These are phyloP conservation scores for Peronospora tabacina DNA, from an alignment of 352 stramenopile species.

Conservation along the genomic window DNA sequence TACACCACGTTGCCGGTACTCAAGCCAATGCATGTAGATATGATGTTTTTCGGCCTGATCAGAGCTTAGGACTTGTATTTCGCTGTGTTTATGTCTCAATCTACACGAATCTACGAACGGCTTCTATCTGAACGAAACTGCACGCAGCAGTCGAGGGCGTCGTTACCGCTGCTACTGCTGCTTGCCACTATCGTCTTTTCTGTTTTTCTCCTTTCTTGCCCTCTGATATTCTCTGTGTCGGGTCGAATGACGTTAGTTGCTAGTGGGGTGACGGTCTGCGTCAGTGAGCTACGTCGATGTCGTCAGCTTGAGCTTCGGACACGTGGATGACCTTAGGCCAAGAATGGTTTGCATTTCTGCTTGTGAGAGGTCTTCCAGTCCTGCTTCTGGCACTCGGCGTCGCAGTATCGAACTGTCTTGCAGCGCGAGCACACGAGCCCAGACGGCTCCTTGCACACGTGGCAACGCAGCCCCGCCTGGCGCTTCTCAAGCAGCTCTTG, in stretches of 20 bases:
- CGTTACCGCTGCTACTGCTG: slow-evolving; percentile 15
- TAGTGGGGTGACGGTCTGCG: slow-evolving; percentile 3
- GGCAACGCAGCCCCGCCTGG: slow-evolving; percentile 63
- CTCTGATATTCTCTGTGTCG: slow-evolving; percentile 13
- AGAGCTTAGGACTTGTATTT: neutral
- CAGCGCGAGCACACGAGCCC: slow-evolving; percentile 82
- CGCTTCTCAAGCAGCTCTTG: slow-evolving; percentile 70
- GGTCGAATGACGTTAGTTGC: slow-evolving; percentile 18
- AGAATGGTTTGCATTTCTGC: slow-evolving; percentile 69
- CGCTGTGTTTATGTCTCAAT: slow-evolving; percentile 23
- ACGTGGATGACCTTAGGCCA: slow-evolving; percentile 20
- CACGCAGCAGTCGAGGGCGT: slow-evolving; percentile 17
- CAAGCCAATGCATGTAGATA: too few relatives aligned
- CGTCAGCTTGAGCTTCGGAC: slow-evolving; percentile 20
- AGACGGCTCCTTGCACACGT: slow-evolving; percentile 69
- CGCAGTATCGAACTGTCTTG: slow-evolving; percentile 83
- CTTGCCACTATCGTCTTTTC: slow-evolving; percentile 17
- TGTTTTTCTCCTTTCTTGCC: slow-evolving; percentile 12
- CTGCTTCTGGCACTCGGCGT: slow-evolving; percentile 82
- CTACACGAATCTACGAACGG: slow-evolving; percentile 28
- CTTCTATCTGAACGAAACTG: slow-evolving; percentile 35
- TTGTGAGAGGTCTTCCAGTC: slow-evolving; percentile 85
- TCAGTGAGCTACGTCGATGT: slow-evolving; percentile 14
- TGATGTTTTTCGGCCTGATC: neutral
- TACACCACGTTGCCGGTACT: too few relatives aligned